phyloP scores from a whole-genome alignment of 129 eudicot species.

The Chrysanthemum seticuspe region DNA sequence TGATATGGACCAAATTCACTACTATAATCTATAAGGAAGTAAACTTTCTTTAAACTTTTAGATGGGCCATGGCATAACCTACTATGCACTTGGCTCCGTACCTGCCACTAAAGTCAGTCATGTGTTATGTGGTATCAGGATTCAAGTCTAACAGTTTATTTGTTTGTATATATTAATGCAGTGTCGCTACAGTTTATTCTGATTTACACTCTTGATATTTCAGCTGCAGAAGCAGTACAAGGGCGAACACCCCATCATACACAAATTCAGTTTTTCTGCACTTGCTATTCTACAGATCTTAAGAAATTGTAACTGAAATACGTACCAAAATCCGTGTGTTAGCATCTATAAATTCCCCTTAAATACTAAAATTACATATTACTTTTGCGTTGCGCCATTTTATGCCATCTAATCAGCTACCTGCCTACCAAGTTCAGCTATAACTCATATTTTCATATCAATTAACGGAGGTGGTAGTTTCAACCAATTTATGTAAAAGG shows the following conservation, averaged over 20 bases:
- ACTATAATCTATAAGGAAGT: no score
- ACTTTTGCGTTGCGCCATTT: constrained; percentile 1
- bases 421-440: constrained; percentile 8
- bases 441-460: neutral
- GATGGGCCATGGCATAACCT: no score
- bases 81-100: no score
- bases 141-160: constrained; percentile 2
- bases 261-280: constrained; percentile 39
- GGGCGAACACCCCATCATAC: constrained; percentile 42
- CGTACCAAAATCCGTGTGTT: neutral
- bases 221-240: constrained; percentile 50
- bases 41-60: no score
- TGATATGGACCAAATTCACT: no score
- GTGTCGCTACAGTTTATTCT: constrained; percentile 2
- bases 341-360: constrained; percentile 2
- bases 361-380: neutral
- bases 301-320: constrained; percentile 4
- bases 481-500: neutral
- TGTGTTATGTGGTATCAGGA: constrained; percentile 6
- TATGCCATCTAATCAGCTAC: neutral
- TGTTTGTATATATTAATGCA: neutral
- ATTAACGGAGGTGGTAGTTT: neutral
- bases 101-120: neutral
- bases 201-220: constrained; percentile 23
- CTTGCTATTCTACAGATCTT: neutral